These are phyloP conservation scores for Metschnikowia borealis DNA, from an alignment of 805 yeast species.

Conservation along the genomic window DNA sequence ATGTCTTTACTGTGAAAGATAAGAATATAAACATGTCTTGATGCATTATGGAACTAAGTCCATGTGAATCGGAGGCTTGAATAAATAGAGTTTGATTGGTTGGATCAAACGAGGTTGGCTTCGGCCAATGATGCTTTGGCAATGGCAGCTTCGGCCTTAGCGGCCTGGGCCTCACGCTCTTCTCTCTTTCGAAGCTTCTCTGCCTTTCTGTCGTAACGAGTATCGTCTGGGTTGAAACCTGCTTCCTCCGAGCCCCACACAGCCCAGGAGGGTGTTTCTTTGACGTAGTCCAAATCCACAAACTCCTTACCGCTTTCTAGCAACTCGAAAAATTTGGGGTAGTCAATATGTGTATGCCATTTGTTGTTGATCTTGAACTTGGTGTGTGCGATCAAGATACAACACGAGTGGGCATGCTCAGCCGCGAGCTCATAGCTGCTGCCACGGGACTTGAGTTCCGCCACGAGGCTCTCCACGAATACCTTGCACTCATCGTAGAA, in stretches of 20 bases:
- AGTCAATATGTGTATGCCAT: conserved; percentile 91
- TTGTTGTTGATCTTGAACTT: conserved; percentile 64
- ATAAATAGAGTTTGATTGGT: neutral
- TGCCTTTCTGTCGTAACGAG: conserved; percentile 60
- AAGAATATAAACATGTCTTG: neutral
- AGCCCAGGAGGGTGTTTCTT: conserved; percentile 88
- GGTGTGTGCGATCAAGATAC: conserved; percentile 76
- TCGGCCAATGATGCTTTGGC: conserved; percentile 4
- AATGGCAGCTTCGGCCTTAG: conserved; percentile 6
- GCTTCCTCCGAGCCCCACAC: conserved; percentile 80
- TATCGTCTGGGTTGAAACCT: conserved; percentile 87
- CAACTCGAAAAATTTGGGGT: conserved; percentile 67
- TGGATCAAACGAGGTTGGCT: neutral
- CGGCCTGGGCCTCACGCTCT: conserved; percentile 31
- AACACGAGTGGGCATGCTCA: conserved; percentile 93
- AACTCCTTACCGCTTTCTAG: conserved; percentile 63
- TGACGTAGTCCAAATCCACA: conserved; percentile 73
- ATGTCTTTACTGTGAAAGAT: neutral
- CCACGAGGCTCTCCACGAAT: conserved; percentile 63
- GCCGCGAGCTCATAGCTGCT: conserved; percentile 81
- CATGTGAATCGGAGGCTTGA: neutral
- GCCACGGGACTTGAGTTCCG: conserved; percentile 62
- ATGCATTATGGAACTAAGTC: neutral
- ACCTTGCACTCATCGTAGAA: conserved; percentile 83
- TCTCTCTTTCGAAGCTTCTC: conserved; percentile 48